Conservation (phyloP, 139 green algal species). For the Chlamydomonas incerta region DNA sequence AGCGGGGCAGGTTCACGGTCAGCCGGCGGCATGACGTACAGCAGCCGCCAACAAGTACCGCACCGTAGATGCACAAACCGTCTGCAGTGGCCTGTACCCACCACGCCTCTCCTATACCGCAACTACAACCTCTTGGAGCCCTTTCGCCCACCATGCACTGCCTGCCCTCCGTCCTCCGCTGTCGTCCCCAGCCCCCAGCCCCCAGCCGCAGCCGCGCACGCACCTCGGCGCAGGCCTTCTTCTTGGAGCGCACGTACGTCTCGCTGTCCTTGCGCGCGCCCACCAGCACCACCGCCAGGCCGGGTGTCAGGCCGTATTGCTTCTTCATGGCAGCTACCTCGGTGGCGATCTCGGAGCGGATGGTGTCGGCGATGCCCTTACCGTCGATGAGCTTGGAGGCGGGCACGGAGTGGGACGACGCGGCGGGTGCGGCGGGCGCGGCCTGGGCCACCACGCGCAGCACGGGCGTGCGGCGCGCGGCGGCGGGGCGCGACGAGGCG, state of each 20-base stretch:
- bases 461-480: neutral
- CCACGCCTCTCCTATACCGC: too few relatives aligned
- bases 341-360: slow-evolving; percentile 81
- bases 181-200: too few relatives aligned
- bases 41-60: too few relatives aligned
- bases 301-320: slow-evolving; percentile 40
- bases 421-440: neutral
- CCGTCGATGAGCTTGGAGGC: slow-evolving; percentile 61
- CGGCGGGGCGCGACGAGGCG: neutral
- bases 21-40: too few relatives aligned
- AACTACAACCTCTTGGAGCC: too few relatives aligned
- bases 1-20: too few relatives aligned
- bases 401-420: slow-evolving; percentile 1
- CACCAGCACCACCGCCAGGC: slow-evolving; percentile 91
- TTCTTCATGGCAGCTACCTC: slow-evolving; percentile 79
- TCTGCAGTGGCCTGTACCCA: too few relatives aligned
- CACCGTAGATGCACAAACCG: too few relatives aligned
- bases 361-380: slow-evolving; percentile 79
- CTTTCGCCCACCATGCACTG: too few relatives aligned
- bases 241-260: slow-evolving; percentile 96
- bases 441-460: slow-evolving; percentile 1
- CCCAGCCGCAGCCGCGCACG: too few relatives aligned
- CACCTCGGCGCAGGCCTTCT: slow-evolving; percentile 84
- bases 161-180: too few relatives aligned
- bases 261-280: slow-evolving; percentile 91